Conservation (phyloP, 441 rosid genomes). For the Croton setiger region DNA sequence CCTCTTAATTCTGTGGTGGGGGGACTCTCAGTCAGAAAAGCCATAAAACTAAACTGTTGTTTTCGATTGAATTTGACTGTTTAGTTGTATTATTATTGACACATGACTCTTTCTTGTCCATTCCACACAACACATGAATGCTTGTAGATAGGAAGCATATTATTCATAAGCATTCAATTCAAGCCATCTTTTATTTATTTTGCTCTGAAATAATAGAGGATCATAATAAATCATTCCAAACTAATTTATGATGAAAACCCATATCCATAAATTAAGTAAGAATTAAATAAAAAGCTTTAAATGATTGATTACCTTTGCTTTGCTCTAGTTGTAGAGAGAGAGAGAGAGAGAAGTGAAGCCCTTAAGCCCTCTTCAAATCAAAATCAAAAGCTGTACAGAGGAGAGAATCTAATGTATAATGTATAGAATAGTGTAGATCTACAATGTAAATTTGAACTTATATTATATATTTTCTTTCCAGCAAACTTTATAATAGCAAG, state of each 20-base stretch:
- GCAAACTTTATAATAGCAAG: conserved; percentile 37
- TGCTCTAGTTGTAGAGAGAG: no score
- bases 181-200: neutral
- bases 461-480: conserved; percentile 14
- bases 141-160: conserved; percentile 11
- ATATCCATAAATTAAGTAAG: no score
- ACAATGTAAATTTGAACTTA: conserved; percentile 16
- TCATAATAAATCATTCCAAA: conserved; percentile 3
- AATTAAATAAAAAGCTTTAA: conserved; percentile 1
- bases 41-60: conserved; percentile 24
- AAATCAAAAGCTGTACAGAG: conserved; percentile 33
- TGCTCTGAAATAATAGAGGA: conserved; percentile 7
- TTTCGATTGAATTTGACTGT: conserved; percentile 41
- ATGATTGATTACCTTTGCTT: conserved; percentile 8
- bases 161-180: conserved; percentile 23
- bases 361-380: conserved; percentile 22
- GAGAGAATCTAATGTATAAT: conserved; percentile 48
- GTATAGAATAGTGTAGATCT: conserved; percentile 72
- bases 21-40: conserved; percentile 51
- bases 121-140: conserved; percentile 13
- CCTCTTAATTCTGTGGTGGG: conserved; percentile 67
- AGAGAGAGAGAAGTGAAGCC: no score
- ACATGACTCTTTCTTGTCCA: conserved; percentile 20
- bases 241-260: conserved; percentile 11
- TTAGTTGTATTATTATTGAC: conserved; percentile 1